Percentiles rank a stretch among this genome's conserved stretches.
Evolutionary conservation across 2,329 filamentous ascomycete genomes (phyloP).

Genomic region (Pestalotiopsis sp.): DNA sequence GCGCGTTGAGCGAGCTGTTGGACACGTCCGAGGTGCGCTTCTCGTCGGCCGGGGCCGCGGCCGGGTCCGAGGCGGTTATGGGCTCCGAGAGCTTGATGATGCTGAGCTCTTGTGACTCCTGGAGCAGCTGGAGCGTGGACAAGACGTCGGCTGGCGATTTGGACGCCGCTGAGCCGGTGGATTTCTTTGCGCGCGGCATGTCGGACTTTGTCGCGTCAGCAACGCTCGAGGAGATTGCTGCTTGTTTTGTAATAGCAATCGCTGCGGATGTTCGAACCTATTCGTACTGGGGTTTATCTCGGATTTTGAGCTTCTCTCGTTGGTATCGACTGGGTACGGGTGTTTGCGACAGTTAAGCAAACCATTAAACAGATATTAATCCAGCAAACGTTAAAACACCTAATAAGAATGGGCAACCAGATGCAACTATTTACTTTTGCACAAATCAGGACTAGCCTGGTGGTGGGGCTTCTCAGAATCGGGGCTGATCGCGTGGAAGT

Average conservation of each 20-base stretch:
- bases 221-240: background rate
- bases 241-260: background rate
- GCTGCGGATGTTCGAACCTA: background rate
- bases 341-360: background rate
- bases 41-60: constrained; percentile 35
- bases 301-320: background rate
- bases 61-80: constrained; percentile 54
- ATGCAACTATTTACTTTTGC: constrained; percentile 39
- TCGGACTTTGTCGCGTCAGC: background rate
- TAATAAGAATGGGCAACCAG: background rate
- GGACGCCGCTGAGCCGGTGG: constrained; percentile 15
- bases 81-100: constrained; percentile 78
- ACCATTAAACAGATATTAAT: background rate
- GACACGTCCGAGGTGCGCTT: constrained; percentile 74
- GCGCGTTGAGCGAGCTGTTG: constrained; percentile 61
- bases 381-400: background rate
- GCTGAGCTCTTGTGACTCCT: constrained; percentile 62
- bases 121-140: constrained; percentile 51
- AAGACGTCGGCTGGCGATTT: constrained; percentile 40
- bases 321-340: background rate
- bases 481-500: background rate
- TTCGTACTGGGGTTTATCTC: background rate
- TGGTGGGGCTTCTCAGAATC: background rate
- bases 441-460: constrained; percentile 27
- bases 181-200: constrained; percentile 9